phyloP scores from a whole-genome alignment of 2,329 filamentous ascomycete species.

The Westerdykella aurantiaca region DNA sequence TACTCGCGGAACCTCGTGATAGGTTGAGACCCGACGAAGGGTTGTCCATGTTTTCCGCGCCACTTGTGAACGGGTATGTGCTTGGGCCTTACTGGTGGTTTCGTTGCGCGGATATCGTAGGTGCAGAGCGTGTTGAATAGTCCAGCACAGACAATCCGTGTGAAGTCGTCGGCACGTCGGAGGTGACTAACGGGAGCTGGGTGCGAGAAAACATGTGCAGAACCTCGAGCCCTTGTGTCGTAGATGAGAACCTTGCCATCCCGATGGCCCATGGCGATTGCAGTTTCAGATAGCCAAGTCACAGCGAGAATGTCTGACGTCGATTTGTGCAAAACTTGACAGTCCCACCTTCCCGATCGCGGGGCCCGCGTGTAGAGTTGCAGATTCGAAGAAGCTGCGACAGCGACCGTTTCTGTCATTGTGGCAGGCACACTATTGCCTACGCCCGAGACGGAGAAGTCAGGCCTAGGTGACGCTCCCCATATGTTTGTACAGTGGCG shows the following conservation, averaged over 20 bases:
- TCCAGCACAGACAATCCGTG: slow-evolving; percentile 24
- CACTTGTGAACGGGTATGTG: background rate
- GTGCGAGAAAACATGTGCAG: slow-evolving; percentile 22
- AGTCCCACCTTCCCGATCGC: slow-evolving; percentile 18
- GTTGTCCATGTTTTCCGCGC: background rate
- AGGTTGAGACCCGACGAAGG: background rate
- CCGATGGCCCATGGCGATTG: slow-evolving; percentile 27
- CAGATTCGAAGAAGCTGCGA: slow-evolving; percentile 24
- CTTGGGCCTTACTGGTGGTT: background rate
- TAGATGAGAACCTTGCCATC: slow-evolving; percentile 30
- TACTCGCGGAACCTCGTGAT: slow-evolving; percentile 5
- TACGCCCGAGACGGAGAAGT: slow-evolving; percentile 8
- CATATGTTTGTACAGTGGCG: slow-evolving; percentile 23
- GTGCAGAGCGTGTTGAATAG: slow-evolving; percentile 22
- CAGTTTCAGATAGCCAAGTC: slow-evolving; percentile 29
- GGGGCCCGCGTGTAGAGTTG: slow-evolving; percentile 18
- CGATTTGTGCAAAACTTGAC: slow-evolving; percentile 2
- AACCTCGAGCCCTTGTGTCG: slow-evolving; percentile 25
- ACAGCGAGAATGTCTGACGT: slow-evolving; percentile 29
- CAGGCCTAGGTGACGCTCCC: slow-evolving; percentile 20
- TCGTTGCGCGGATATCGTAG: slow-evolving; percentile 27
- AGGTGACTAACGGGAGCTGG: slow-evolving; percentile 18
- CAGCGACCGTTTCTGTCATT: slow-evolving; percentile 25
- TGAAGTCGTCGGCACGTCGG: slow-evolving; percentile 21
- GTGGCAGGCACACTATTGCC: slow-evolving; percentile 15